These are phyloP conservation scores for Xylaria sp. DNA, from an alignment of 2,329 filamentous ascomycete genomes.

Conservation along the genomic window DNA sequence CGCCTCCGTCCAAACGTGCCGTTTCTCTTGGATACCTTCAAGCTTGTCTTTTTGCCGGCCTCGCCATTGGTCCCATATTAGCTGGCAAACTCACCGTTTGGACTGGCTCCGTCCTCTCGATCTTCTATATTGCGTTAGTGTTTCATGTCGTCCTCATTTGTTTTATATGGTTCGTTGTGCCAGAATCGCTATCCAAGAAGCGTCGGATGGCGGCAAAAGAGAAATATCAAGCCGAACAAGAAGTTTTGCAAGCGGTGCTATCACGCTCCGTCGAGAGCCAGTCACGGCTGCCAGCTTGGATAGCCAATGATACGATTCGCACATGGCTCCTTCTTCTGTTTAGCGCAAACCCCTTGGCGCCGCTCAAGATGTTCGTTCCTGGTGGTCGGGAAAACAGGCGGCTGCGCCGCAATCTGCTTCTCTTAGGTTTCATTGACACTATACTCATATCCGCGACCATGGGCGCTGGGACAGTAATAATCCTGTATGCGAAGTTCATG, in stretches of 20 bases:
- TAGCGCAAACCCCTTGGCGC: constrained; percentile 72
- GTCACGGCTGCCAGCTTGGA: constrained; percentile 27
- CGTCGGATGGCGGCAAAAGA: constrained; percentile 74
- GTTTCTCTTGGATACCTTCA: constrained; percentile 91
- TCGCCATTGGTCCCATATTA: constrained; percentile 83
- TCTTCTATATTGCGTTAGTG: constrained; percentile 81
- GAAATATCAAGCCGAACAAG: constrained; percentile 60
- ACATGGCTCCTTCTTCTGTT: constrained; percentile 45
- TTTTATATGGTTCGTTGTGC: constrained; percentile 73
- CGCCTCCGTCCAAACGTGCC: constrained; percentile 76
- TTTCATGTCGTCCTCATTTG: constrained; percentile 77
- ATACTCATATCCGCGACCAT: constrained; percentile 82
- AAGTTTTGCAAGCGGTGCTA: constrained; percentile 38
- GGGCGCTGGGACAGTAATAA: constrained; percentile 78
- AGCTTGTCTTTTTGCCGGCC: constrained; percentile 84
- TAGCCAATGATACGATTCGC: constrained; percentile 33
- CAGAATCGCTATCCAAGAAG: constrained; percentile 81
- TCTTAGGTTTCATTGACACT: constrained; percentile 81
- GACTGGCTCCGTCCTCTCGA: constrained; percentile 75
- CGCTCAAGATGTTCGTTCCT: constrained; percentile 79
- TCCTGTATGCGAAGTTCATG: constrained; percentile 81
- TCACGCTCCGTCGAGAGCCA: constrained; percentile 29
- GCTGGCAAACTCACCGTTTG: constrained; percentile 79
- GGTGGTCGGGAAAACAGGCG: constrained; percentile 65
- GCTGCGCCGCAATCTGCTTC: constrained; percentile 79